Evolutionary conservation across 768 basidiomycete species (phyloP).

Genomic region (Cantharellus anzutake): DNA sequence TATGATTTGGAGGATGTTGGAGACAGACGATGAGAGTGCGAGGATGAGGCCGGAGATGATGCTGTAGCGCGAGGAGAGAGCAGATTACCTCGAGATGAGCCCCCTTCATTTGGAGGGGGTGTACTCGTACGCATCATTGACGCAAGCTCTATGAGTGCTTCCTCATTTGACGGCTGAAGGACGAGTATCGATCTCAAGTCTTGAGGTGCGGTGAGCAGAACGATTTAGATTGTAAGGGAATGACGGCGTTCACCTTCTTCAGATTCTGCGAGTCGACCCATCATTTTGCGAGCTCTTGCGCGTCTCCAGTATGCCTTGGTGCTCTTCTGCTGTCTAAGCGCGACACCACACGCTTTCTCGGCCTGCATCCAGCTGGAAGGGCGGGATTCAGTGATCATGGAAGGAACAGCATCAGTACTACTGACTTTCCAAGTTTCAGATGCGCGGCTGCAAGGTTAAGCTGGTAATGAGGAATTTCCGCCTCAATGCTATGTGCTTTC

Average conservation of each 20-base stretch:
- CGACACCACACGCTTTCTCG: slow-evolving; percentile 47
- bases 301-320: slow-evolving; percentile 54
- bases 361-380: slow-evolving; percentile 45
- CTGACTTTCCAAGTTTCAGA: slow-evolving; percentile 50
- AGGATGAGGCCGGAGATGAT: slow-evolving; percentile 9
- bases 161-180: slow-evolving; percentile 43
- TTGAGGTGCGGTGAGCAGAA: slow-evolving; percentile 11
- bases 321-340: slow-evolving; percentile 43
- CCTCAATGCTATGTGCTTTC: slow-evolving; percentile 40
- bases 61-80: slow-evolving; percentile 15
- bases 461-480: slow-evolving; percentile 57
- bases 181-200: slow-evolving; percentile 42
- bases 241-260: slow-evolving; percentile 27
- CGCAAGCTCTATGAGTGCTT: slow-evolving; percentile 38
- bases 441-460: slow-evolving; percentile 60
- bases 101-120: not conserved
- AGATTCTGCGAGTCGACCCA: slow-evolving; percentile 35
- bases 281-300: slow-evolving; percentile 45
- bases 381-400: not conserved
- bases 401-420: slow-evolving; percentile 4
- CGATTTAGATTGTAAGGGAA: not conserved
- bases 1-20: not conserved
- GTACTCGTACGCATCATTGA: slow-evolving; percentile 15
- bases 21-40: not conserved
- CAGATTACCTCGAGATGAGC: slow-evolving; percentile 1